Base-by-base conservation (phyloP, 1,139 yeast species). In the Yarrowia galli region DNA sequence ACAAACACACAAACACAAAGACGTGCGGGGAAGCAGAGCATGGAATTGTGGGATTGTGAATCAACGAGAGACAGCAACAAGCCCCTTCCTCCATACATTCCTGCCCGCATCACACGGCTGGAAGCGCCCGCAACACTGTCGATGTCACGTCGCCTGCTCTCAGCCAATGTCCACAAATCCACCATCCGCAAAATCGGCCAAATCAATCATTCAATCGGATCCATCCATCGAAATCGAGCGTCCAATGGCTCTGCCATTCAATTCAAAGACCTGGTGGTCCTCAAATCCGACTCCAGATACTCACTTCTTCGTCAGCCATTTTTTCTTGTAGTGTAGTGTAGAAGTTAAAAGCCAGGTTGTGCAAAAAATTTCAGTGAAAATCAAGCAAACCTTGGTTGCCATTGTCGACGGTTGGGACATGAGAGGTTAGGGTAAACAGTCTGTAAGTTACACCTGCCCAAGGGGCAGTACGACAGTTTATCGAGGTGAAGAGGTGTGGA, bases 251-350 rank as follows among this genome's bases (percentile, higher is more conserved):
- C 38, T 25, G 36, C 9, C 25, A 15, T 10, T 20, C 48, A 25
- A 3, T 18, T 12, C 32, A 22, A 43, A 18, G 32, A 22, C 8
- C n/a, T n/a, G 12, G 6, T 8, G 12, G 18, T 18, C 18, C 49
- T 18, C 12, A 25, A 25, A 16, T 22, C 18, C 40, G 7, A 10
- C 28, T n/a, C 15, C 28, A 7, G 32, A 58, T 42, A 51, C 61
- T 65, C 67, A 64, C 67, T 49, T 73, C 75, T 73, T 73, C 75
- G 74, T 73, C 75, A 72, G 75, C 73, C 75, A 74, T 74, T 66
- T 65, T 72, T 68, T 38, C 36, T 46, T 48, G 64, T 58, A 58
- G 64, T 42, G 64, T 58, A 58, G 64, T 58, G 64, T 58, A 58
- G 64, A 58, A 58, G 64, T 58, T 58, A 58, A 58, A 58, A 58